Percentiles rank a stretch among this genome's conserved stretches.
Conservation (phyloP, 148 eudicot genomes). For the Dysphania ambrosioides region DNA sequence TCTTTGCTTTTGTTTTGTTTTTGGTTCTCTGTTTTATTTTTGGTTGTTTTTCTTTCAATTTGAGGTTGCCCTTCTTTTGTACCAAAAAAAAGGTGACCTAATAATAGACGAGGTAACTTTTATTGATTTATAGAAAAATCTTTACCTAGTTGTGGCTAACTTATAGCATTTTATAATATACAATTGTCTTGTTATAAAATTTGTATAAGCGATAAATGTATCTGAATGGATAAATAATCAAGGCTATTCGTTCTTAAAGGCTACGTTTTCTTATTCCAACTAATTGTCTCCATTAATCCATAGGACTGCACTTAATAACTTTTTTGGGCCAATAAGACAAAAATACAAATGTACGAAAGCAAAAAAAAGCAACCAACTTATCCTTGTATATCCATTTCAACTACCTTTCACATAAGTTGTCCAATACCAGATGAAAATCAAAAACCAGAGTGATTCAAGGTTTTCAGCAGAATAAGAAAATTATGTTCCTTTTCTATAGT, state of each 20-base stretch:
- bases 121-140: no score
- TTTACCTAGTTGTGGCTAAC: neutral
- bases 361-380: conserved; percentile 6
- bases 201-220: neutral
- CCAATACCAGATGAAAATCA: neutral
- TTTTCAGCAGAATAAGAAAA: neutral
- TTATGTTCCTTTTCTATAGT: no score
- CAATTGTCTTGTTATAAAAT: neutral
- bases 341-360: neutral
- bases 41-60: no score
- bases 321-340: conserved; percentile 1
- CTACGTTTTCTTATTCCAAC: neutral
- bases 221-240: no score
- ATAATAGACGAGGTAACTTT: no score
- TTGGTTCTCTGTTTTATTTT: no score
- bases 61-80: no score
- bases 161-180: neutral
- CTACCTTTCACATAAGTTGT: neutral
- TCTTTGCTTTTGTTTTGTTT: no score
- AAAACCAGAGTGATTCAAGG: neutral
- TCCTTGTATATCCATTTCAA: conserved; percentile 12
- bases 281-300: neutral
- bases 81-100: no score
- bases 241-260: no score
- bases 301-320: conserved; percentile 12